Percentiles rank a stretch among this genome's conserved stretches.
Evolutionary conservation across 2,329 filamentous ascomycete species (phyloP).

Genomic region (Hymenoscyphus repandus): DNA sequence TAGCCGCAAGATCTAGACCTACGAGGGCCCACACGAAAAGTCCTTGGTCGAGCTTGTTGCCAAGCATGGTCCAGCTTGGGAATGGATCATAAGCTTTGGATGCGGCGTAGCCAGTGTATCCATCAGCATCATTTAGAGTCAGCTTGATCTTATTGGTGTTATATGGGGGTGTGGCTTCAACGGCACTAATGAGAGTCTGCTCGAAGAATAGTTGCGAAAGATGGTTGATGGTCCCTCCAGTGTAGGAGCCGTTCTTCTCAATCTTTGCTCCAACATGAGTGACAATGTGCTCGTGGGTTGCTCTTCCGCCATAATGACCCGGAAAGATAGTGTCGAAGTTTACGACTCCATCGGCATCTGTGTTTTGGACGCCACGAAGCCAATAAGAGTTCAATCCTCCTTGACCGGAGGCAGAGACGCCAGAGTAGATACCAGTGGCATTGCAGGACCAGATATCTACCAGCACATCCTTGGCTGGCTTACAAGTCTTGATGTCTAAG

Average conservation of each 20-base stretch:
- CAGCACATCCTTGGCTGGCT: conserved; percentile 41
- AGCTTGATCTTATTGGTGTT: conserved; percentile 35
- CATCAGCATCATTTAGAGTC: conserved; percentile 5
- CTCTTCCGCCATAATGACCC: conserved; percentile 42
- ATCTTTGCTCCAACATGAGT: conserved; percentile 5
- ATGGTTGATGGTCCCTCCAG: conserved; percentile 28
- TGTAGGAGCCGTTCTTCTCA: conserved; percentile 6
- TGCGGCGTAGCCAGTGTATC: conserved; percentile 26
- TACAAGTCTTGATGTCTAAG: conserved; percentile 48
- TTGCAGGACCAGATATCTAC: conserved; percentile 46
- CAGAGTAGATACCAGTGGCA: conserved; percentile 18
- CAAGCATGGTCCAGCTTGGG: conserved; percentile 53
- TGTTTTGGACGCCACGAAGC: conserved; percentile 36
- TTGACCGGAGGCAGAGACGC: conserved; percentile 7
- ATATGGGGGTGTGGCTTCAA: conserved; percentile 47
- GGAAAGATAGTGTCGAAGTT: conserved; percentile 39
- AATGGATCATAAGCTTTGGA: conserved; percentile 44
- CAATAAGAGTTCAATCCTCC: conserved; percentile 2
- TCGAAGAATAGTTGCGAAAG: conserved; percentile 56
- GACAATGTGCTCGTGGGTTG: conserved; percentile 28
- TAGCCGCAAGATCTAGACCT: conserved; percentile 25
- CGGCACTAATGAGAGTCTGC: conserved; percentile 49
- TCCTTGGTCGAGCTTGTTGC: conserved; percentile 46
- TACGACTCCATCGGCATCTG: conserved; percentile 36
- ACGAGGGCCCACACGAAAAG: conserved; percentile 51